Evolutionary conservation across 116 monocot genomes (phyloP).

Genomic region (Trichopus zeylanicus): DNA sequence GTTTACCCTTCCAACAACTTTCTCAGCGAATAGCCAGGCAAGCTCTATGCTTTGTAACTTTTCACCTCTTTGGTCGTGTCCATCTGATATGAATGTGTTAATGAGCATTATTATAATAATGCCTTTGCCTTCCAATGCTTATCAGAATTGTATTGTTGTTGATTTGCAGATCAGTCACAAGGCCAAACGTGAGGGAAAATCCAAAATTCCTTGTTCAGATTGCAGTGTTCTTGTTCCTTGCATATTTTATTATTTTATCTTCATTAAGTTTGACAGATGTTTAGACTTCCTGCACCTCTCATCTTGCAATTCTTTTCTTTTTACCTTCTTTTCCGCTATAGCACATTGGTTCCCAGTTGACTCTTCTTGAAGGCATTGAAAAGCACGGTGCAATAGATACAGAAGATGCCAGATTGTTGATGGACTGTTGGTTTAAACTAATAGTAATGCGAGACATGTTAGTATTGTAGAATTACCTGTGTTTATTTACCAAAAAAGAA

Average conservation of each 20-base stretch:
- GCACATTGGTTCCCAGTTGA: too few species aligned
- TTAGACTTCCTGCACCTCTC: too few species aligned
- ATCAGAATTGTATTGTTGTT: neutral
- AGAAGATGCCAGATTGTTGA: too few species aligned
- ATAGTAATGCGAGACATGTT: too few species aligned
- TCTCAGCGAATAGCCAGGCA: constrained; percentile 87
- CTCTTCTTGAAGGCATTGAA: too few species aligned
- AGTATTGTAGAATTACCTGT: too few species aligned
- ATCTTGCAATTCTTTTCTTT: too few species aligned
- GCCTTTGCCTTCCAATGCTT: too few species aligned
- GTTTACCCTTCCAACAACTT: constrained; percentile 77
- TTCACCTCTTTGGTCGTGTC: neutral
- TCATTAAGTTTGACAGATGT: constrained; percentile 76
- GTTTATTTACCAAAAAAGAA: too few species aligned
- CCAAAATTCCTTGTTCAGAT: constrained; percentile 88
- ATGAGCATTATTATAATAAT: neutral
- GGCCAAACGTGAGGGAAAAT: constrained; percentile 80
- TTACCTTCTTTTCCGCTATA: too few species aligned
- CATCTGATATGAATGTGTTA: neutral
- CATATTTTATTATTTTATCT: constrained; percentile 81
- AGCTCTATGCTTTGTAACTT: neutral
- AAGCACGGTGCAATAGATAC: too few species aligned
- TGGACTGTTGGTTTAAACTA: too few species aligned
- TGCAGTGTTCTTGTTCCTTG: constrained; percentile 69
- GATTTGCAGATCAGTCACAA: constrained; percentile 54